Percentiles rank a stretch among this genome's conserved stretches.
phyloP scores from a whole-genome alignment of 768 basidiomycete species.

The Astraeus odoratus region DNA sequence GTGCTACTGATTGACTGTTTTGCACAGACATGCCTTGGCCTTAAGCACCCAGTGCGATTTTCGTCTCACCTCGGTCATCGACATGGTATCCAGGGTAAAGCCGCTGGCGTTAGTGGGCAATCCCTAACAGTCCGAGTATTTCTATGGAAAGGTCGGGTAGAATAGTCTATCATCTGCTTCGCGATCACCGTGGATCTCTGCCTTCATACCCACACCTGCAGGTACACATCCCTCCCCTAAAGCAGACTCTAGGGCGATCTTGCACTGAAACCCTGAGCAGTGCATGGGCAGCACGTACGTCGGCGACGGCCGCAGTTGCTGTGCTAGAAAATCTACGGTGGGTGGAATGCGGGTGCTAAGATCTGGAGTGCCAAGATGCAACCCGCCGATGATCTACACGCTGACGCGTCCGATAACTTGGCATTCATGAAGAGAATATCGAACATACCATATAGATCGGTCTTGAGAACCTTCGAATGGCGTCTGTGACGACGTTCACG shows the following conservation, averaged over 20 bases:
- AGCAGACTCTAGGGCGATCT: conserved; percentile 59
- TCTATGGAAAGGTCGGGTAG: conserved; percentile 13
- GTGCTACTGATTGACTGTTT: too few relatives aligned
- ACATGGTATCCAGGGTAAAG: too few relatives aligned
- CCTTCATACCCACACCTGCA: conserved; percentile 64
- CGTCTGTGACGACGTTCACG: conserved; percentile 75
- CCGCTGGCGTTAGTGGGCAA: background rate
- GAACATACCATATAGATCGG: conserved; percentile 67
- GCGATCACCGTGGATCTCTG: conserved; percentile 47
- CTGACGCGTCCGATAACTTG: background rate
- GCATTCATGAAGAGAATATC: background rate
- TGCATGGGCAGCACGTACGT: conserved; percentile 78
- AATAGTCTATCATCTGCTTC: conserved; percentile 31
- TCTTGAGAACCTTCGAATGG: conserved; percentile 49
- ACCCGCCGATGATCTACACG: conserved; percentile 64
- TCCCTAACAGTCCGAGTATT: background rate
- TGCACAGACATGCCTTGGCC: too few relatives aligned
- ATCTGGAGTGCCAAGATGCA: conserved; percentile 76
- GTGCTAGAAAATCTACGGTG: conserved; percentile 66
- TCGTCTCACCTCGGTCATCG: too few relatives aligned
- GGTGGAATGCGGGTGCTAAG: conserved; percentile 53
- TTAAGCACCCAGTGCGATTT: too few relatives aligned
- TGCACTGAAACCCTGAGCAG: conserved; percentile 74
- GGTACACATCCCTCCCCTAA: conserved; percentile 76
- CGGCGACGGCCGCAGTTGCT: conserved; percentile 53